A percentile compares a stretch with the other conserved stretches of the same genome.
Conservation (phyloP, 2,329 filamentous ascomycete species). For the Aspergillus flavus region DNA sequence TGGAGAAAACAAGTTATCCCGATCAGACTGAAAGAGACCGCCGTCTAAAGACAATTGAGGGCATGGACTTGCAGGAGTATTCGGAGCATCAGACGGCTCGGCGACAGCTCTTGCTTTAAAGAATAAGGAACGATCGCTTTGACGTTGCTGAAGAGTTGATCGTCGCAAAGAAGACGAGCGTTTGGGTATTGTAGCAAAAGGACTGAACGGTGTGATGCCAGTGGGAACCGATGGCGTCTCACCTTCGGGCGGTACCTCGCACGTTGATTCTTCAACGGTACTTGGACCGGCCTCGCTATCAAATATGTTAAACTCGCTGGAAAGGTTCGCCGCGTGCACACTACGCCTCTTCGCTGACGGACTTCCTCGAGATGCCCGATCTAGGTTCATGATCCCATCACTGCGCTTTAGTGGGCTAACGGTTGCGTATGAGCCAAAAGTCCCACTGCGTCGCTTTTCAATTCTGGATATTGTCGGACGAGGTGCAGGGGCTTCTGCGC, state of each 20-base stretch:
- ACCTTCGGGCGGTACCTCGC: constrained; percentile 30
- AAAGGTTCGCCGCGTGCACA: constrained; percentile 71
- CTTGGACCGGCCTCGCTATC: constrained; percentile 50
- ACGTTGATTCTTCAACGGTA: constrained; percentile 30
- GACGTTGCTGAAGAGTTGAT: constrained; percentile 84
- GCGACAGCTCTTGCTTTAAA: constrained; percentile 36
- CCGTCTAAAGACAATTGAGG: constrained; percentile 79
- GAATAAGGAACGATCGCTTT: constrained; percentile 66
- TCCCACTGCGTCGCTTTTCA: constrained; percentile 53
- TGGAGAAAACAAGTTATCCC: constrained; percentile 69
- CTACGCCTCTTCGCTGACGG: constrained; percentile 91
- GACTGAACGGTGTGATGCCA: constrained; percentile 47
- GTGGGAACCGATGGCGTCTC: constrained; percentile 31
- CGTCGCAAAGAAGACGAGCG: constrained; percentile 77
- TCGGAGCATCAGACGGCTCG: constrained; percentile 54
- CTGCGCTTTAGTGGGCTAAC: constrained; percentile 89
- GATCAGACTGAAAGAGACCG: constrained; percentile 63
- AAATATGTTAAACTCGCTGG: constrained; percentile 73
- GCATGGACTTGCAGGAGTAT: constrained; percentile 60
- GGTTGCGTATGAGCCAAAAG: constrained; percentile 54
- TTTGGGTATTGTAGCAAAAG: constrained; percentile 61
- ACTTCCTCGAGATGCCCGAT: constrained; percentile 75
- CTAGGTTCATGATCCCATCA: constrained; percentile 85
- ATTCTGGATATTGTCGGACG: constrained; percentile 47
- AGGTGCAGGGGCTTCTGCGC: constrained; percentile 31